Percentiles rank a stretch among this genome's conserved stretches.
Conservation (phyloP, 108 stramenopile species). For the Aurantiochytrium sp. region DNA sequence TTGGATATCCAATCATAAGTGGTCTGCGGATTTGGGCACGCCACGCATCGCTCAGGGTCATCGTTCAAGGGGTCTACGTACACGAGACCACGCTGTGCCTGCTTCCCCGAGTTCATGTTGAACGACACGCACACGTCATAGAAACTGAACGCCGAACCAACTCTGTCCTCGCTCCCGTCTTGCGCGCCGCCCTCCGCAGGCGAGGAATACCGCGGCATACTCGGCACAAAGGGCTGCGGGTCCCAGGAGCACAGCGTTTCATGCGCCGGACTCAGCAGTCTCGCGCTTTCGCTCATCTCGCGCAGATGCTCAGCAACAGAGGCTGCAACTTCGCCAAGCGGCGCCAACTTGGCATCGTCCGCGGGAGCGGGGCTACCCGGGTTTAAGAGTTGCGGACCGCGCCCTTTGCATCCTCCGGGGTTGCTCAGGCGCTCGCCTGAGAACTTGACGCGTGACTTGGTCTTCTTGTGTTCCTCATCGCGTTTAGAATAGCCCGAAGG, state of each 20-base stretch:
- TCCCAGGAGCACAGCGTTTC: conserved; percentile 16
- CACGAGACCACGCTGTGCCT: not conserved
- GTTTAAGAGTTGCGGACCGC: not conserved
- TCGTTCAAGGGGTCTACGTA: not conserved
- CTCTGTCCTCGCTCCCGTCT: not conserved
- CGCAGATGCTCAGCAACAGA: not conserved
- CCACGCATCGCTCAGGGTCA: not conserved
- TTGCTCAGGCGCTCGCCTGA: not conserved
- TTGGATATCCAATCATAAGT: not conserved
- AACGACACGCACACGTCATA: not conserved
- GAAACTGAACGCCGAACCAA: not conserved
- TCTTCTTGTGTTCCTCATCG: not conserved
- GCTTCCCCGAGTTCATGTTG: not conserved
- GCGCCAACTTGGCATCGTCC: not conserved
- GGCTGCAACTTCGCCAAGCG: not conserved
- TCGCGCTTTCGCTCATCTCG: not conserved
- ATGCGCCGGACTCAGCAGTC: not conserved
- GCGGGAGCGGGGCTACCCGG: not conserved
- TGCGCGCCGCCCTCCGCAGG: not conserved
- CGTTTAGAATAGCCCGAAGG: too few relatives aligned
- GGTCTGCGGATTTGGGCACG: not conserved
- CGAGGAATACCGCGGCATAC: not conserved
- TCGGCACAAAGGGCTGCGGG: not conserved
- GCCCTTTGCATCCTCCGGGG: not conserved
- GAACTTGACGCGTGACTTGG: not conserved